These are phyloP conservation scores for Leptographium flavum DNA, from an alignment of 2,329 filamentous ascomycete genomes.

Conservation along the genomic window DNA sequence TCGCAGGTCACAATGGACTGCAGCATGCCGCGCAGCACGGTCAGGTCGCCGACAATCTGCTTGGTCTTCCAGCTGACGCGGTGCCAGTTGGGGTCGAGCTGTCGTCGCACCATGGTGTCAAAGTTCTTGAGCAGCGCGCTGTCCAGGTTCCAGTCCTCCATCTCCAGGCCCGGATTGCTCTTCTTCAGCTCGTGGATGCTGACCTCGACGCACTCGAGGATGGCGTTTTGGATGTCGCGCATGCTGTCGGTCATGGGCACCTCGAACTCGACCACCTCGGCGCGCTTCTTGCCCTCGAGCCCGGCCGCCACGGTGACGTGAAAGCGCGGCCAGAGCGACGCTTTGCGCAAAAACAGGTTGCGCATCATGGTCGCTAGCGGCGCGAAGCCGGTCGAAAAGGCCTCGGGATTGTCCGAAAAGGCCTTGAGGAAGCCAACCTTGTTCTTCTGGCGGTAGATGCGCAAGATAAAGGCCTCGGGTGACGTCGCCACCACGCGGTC, in stretches of 20 bases:
- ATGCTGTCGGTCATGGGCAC: slow-evolving; percentile 92
- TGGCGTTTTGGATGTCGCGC: slow-evolving; percentile 83
- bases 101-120: slow-evolving; percentile 72
- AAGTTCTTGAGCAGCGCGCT: slow-evolving; percentile 88
- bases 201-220: slow-evolving; percentile 90
- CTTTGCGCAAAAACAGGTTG: slow-evolving; percentile 79
- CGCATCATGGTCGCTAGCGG: slow-evolving; percentile 83
- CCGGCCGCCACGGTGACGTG: slow-evolving; percentile 82
- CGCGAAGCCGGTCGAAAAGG: slow-evolving; percentile 76
- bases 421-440: slow-evolving; percentile 89
- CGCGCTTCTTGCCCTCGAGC: slow-evolving; percentile 80
- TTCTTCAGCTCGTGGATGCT: slow-evolving; percentile 92
- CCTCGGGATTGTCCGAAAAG: slow-evolving; percentile 86
- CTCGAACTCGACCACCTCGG: slow-evolving; percentile 93
- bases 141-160: slow-evolving; percentile 94
- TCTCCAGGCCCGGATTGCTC: slow-evolving; percentile 74
- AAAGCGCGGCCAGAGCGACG: slow-evolving; percentile 84
- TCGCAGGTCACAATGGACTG: slow-evolving; percentile 76
- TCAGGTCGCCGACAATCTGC: slow-evolving; percentile 84
- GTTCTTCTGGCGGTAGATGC: slow-evolving; percentile 90
- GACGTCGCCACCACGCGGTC: slow-evolving; percentile 78
- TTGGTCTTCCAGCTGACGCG: slow-evolving; percentile 88
- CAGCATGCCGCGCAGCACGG: slow-evolving; percentile 68
- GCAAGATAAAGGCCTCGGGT: slow-evolving; percentile 84
- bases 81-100: slow-evolving; percentile 95